Evolutionary conservation across 345 rosid species (phyloP).

Genomic region (Physaria fendleri): DNA sequence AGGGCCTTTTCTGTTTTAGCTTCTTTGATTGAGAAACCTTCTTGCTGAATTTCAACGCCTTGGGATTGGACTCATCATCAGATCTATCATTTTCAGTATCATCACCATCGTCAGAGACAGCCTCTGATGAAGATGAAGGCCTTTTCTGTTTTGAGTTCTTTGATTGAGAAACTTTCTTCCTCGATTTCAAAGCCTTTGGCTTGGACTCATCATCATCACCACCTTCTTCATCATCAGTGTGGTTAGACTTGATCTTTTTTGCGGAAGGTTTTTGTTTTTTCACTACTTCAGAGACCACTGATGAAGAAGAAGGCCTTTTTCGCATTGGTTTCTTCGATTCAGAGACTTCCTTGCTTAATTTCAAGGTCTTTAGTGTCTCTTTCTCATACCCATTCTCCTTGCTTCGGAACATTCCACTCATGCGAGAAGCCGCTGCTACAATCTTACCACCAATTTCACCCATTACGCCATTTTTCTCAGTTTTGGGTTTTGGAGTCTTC

Average conservation of each 20-base stretch:
- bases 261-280: background rate
- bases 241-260: background rate
- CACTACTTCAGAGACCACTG: background rate
- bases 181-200: background rate
- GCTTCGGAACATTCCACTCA: background rate
- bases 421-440: constrained; percentile 23
- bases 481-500: background rate
- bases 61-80: background rate
- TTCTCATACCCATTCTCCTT: background rate
- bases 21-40: too few species aligned
- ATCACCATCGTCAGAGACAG: background rate
- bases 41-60: background rate
- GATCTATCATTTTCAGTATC: background rate
- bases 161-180: too few species aligned
- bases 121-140: background rate
- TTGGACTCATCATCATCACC: background rate
- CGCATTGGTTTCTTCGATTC: background rate
- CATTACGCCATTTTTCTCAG: background rate
- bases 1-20: too few species aligned
- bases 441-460: constrained; percentile 15
- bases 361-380: background rate
- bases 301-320: background rate
- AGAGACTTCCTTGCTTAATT: background rate
- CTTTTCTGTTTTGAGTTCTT: too few species aligned
- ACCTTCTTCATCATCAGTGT: background rate